Percentiles rank a stretch among this genome's conserved stretches.
Conservation (phyloP, 192 early-diverging fungal species). For the Backusella tarrabulga region DNA sequence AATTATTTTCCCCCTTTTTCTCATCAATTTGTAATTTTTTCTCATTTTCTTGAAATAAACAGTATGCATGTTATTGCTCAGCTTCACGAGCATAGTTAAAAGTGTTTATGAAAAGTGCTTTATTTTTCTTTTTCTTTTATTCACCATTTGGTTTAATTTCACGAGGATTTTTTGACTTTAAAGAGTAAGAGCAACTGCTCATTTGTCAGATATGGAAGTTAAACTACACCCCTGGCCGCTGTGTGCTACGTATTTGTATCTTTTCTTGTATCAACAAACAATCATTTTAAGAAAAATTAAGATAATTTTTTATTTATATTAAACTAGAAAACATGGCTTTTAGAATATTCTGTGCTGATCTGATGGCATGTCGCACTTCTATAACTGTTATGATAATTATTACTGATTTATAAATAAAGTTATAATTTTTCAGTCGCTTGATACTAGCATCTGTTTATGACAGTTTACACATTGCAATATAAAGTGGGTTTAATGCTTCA, state of each 20-base stretch:
- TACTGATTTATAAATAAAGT: background rate
- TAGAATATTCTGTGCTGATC: background rate
- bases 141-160: background rate
- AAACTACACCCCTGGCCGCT: background rate
- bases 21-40: no score
- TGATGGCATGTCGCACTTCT: background rate
- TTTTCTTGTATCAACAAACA: background rate
- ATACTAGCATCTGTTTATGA: background rate
- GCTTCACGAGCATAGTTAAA: background rate
- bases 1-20: no score
- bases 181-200: background rate
- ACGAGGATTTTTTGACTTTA: background rate
- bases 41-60: no score
- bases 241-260: background rate
- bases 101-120: background rate
- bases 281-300: background rate
- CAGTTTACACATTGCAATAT: background rate
- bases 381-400: background rate
- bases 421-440: background rate
- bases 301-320: background rate
- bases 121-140: background rate
- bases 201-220: constrained; percentile 4
- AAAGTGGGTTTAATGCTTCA: background rate
- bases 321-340: background rate
- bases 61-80: background rate